phyloP scores from a whole-genome alignment of 2,329 filamentous ascomycete species.

The Cryphonectria japonica region DNA sequence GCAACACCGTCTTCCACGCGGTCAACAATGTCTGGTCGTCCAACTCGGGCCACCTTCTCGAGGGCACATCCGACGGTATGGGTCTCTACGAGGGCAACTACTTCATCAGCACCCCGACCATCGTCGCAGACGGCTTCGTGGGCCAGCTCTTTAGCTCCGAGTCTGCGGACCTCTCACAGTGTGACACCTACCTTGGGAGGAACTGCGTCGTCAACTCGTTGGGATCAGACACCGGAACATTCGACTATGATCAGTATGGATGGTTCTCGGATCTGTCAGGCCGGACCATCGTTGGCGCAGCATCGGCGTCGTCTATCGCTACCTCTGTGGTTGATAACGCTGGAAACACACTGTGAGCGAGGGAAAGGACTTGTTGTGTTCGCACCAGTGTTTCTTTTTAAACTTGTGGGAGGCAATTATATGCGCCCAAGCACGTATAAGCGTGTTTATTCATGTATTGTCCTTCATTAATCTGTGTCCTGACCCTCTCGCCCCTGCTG shows the following conservation, averaged over 20 bases:
- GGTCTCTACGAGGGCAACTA: slow-evolving; percentile 61
- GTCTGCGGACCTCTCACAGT: slow-evolving; percentile 3
- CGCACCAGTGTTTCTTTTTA: neutral
- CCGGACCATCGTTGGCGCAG: neutral
- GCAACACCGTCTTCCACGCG: slow-evolving; percentile 59
- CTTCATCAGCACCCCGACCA: slow-evolving; percentile 56
- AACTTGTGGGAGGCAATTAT: neutral
- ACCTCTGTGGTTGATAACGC: neutral
- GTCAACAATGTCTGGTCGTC: slow-evolving; percentile 65
- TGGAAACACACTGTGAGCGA: slow-evolving; percentile 4
- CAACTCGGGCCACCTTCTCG: slow-evolving; percentile 60
- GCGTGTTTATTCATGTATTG: neutral
- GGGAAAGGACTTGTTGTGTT: neutral
- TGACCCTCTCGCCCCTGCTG: neutral
- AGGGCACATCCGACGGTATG: slow-evolving; percentile 46
- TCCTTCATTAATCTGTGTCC: neutral
- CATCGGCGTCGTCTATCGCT: slow-evolving; percentile 5
- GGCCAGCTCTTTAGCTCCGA: slow-evolving; percentile 30
- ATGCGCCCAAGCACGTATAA: neutral
- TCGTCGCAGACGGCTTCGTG: slow-evolving; percentile 39
- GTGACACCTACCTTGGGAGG: slow-evolving; percentile 10
- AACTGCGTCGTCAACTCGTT: slow-evolving; percentile 15
- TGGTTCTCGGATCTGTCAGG: slow-evolving; percentile 6
- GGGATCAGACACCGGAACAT: neutral
- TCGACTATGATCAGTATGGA: neutral